Evolutionary conservation across 2,329 filamentous ascomycete species (phyloP).

Genomic region (Ophiocordyceps camponoti-saundersi): DNA sequence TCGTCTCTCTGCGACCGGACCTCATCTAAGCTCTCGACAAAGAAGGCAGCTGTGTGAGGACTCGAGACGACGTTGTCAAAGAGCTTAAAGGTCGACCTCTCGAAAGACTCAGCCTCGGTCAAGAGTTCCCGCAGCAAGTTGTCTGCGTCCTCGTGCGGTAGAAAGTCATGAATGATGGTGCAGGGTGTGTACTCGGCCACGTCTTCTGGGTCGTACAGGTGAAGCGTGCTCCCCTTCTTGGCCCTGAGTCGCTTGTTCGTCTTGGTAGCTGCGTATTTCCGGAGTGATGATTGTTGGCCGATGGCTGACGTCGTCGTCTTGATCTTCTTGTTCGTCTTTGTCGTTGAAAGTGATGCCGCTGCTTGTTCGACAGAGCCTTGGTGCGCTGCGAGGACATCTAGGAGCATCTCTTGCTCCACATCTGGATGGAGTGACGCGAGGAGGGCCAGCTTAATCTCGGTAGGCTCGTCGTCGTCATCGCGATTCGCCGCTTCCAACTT

Average conservation of each 20-base stretch:
- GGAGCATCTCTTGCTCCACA: slow-evolving; percentile 45
- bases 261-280: slow-evolving; percentile 23
- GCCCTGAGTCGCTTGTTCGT: slow-evolving; percentile 38
- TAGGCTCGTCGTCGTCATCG: slow-evolving; percentile 51
- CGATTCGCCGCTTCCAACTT: slow-evolving; percentile 17
- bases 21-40: slow-evolving; percentile 59
- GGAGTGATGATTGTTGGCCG: slow-evolving; percentile 48
- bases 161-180: slow-evolving; percentile 82
- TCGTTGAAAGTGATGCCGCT: slow-evolving; percentile 31
- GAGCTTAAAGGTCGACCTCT: slow-evolving; percentile 59
- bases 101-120: slow-evolving; percentile 53
- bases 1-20: slow-evolving; percentile 53
- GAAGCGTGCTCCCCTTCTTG: slow-evolving; percentile 66
- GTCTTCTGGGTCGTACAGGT: slow-evolving; percentile 67
- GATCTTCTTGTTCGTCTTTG: slow-evolving; percentile 1
- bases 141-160: slow-evolving; percentile 55
- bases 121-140: slow-evolving; percentile 60
- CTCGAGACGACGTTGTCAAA: slow-evolving; percentile 78
- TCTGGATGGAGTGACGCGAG: slow-evolving; percentile 60
- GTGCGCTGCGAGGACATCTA: slow-evolving; percentile 64
- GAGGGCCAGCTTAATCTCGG: slow-evolving; percentile 76
- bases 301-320: slow-evolving; percentile 19
- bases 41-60: slow-evolving; percentile 73
- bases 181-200: slow-evolving; percentile 75
- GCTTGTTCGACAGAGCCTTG: slow-evolving; percentile 60